A percentile compares a stretch with the other conserved stretches of the same genome.
Evolutionary conservation across 768 basidiomycete species (phyloP).

Genomic region (Plicaturopsis crispa): DNA sequence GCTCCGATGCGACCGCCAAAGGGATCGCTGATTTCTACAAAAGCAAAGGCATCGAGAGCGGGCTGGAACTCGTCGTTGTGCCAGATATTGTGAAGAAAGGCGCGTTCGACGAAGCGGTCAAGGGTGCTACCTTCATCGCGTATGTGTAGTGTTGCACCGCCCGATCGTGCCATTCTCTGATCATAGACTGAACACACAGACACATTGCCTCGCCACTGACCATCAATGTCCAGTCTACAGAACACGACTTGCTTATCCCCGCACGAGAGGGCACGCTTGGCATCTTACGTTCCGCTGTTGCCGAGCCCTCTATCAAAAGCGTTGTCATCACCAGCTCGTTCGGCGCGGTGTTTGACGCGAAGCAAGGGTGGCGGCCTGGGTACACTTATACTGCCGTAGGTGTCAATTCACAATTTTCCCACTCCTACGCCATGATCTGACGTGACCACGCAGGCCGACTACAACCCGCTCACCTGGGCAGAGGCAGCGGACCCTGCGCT

Average conservation of each 20-base stretch:
- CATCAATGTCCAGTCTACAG: background rate
- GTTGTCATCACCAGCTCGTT: constrained; percentile 17
- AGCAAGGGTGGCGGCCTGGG: constrained; percentile 3
- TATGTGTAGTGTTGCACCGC: too few species aligned
- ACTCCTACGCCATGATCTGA: background rate
- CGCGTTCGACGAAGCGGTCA: background rate
- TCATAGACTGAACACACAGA: too few species aligned
- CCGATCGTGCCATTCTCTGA: too few species aligned
- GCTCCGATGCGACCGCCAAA: background rate
- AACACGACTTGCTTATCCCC: constrained; percentile 10
- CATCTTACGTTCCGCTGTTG: constrained; percentile 10
- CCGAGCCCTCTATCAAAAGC: constrained; percentile 13
- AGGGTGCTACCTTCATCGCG: too few species aligned
- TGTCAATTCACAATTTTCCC: background rate
- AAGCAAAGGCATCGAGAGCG: background rate
- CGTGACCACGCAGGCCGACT: constrained; percentile 2
- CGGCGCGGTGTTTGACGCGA: constrained; percentile 10
- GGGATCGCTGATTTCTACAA: background rate
- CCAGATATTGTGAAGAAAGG: background rate
- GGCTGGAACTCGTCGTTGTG: background rate
- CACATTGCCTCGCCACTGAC: background rate
- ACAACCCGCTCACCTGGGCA: constrained; percentile 12
- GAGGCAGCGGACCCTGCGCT: constrained; percentile 3
- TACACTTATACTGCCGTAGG: constrained; percentile 3
- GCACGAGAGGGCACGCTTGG: constrained; percentile 12